Conservation (phyloP, 352 stramenopile genomes). For the Globisporangium perplexum region DNA sequence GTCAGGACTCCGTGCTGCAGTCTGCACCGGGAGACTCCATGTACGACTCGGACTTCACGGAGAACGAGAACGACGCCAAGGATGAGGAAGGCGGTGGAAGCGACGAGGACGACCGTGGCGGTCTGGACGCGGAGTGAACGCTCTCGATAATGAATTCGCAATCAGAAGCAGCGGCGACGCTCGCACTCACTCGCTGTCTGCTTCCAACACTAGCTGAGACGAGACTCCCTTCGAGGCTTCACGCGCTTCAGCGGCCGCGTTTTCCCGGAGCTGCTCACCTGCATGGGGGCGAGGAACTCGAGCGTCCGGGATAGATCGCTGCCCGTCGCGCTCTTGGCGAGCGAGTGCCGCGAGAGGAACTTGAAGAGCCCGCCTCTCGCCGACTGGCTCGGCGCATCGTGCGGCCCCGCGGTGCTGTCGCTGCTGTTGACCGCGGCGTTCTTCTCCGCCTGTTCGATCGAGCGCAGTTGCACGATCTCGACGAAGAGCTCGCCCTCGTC, state of each 20-base stretch:
- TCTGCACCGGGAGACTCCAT: conserved; percentile 1
- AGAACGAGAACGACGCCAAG: conserved; percentile 7
- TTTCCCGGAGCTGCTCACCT: conserved; percentile 25
- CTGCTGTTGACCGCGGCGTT: not conserved
- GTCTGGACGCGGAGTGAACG: not conserved
- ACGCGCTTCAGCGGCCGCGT: conserved; percentile 9
- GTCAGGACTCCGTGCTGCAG: not conserved
- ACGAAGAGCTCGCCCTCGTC: conserved; percentile 51
- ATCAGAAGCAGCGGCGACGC: no score
- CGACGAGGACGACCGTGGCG: not conserved
- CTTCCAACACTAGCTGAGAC: not conserved
- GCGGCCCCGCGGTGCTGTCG: not conserved
- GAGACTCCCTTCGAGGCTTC: not conserved
- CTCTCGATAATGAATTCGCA: not conserved
- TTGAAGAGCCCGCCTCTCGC: conserved; percentile 24
- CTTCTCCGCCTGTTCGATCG: conserved; percentile 12
- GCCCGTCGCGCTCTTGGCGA: conserved; percentile 11
- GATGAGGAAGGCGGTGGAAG: not conserved
- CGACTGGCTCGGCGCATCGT: not conserved
- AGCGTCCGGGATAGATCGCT: conserved; percentile 26
- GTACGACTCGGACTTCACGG: conserved; percentile 24
- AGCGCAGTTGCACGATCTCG: conserved; percentile 32
- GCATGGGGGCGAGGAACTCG: conserved; percentile 53
- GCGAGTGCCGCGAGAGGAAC: conserved; percentile 25
- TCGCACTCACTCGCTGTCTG: no score